Conservation (phyloP, 2,329 filamentous ascomycete genomes). For the Nothopassalora personata region DNA sequence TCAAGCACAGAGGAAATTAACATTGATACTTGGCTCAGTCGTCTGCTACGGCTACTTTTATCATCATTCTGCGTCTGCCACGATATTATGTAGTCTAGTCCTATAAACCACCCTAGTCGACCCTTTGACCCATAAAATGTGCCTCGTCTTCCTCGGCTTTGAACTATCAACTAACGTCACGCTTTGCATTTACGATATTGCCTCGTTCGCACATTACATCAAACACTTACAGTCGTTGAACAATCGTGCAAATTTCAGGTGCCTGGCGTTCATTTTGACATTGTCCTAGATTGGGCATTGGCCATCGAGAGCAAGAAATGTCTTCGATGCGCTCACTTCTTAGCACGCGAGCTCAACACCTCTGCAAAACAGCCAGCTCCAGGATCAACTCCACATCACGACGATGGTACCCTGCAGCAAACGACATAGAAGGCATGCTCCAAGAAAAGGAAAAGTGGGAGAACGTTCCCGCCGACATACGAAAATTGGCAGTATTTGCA, state of each 20-base stretch:
- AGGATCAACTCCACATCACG: not conserved
- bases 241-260: not conserved
- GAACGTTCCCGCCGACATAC: conserved; percentile 11
- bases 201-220: not conserved
- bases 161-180: not conserved
- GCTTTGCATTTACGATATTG: not conserved
- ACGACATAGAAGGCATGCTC: conserved; percentile 4
- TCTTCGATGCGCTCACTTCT: not conserved
- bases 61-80: no score
- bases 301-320: not conserved
- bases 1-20: no score
- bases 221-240: no score
- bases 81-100: not conserved
- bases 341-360: not conserved
- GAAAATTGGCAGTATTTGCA: conserved; percentile 21
- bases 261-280: not conserved
- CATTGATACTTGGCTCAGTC: no score
- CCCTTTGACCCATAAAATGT: not conserved
- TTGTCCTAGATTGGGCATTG: not conserved
- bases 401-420: not conserved
- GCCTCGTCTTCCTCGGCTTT: not conserved
- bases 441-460: conserved; percentile 21
- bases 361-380: conserved; percentile 1
- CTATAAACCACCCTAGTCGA: not conserved
- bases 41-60: no score